Percentiles rank a stretch among this genome's conserved stretches.
phyloP scores from a whole-genome alignment of 306 rosid species.

The Astragalus membranaceus region DNA sequence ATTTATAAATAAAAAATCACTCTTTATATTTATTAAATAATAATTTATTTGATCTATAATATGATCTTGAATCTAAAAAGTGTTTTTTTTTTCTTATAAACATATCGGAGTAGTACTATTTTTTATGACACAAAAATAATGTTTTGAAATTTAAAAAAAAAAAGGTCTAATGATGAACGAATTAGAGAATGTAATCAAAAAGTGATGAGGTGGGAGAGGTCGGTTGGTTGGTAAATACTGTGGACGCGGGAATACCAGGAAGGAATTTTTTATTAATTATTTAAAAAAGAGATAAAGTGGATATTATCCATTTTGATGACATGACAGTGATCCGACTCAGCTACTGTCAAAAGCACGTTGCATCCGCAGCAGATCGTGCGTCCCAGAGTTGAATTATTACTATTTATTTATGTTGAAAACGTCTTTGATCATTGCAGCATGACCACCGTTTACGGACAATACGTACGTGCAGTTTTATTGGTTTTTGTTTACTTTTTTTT shows the following conservation, averaged over 20 bases:
- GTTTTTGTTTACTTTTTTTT: no score
- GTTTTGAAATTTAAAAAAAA: no score
- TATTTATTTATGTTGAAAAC: neutral
- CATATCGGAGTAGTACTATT: no score
- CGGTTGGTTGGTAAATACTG: neutral
- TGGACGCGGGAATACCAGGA: neutral
- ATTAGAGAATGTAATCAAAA: no score
- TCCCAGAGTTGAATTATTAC: neutral
- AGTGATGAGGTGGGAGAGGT: neutral
- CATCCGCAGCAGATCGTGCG: neutral
- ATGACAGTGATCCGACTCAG: conserved; percentile 24
- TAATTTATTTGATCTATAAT: no score
- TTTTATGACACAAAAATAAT: neutral
- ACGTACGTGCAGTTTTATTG: no score
- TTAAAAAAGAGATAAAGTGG: neutral
- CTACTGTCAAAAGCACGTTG: neutral
- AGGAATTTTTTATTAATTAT: neutral
- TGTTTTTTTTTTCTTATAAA: no score
- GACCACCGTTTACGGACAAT: no score
- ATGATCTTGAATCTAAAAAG: no score
- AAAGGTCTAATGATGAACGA: neutral
- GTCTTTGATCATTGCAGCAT: no score
- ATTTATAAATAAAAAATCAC: no score
- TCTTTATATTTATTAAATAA: no score
- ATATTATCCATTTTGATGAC: neutral